Conservation (phyloP, 1,284 basidiomycete genomes). For the Pyrrhoderma noxium region DNA sequence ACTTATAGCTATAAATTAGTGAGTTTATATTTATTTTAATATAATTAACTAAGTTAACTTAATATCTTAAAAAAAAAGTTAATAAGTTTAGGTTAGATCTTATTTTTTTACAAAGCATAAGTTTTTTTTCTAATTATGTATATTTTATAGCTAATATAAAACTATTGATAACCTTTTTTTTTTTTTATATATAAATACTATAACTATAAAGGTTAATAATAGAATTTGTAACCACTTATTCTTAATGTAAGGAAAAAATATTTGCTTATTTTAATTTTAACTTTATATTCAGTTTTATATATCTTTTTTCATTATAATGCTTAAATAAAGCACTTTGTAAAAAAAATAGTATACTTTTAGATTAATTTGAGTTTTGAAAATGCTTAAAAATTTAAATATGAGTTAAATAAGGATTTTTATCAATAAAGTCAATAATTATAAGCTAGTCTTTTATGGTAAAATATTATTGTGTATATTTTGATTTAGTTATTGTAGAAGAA, state of each 20-base stretch:
- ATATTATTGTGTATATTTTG: neutral
- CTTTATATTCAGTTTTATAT: neutral
- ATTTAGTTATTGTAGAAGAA: neutral
- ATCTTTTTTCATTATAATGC: neutral
- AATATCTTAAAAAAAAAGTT: slow-evolving; percentile 24
- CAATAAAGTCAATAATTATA: neutral
- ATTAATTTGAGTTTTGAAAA: neutral
- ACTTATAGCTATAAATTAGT: slow-evolving; percentile 18
- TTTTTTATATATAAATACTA: slow-evolving; percentile 29
- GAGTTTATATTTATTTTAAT: neutral
- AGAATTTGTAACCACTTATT: slow-evolving; percentile 24
- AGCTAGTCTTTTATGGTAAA: neutral
- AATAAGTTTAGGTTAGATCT: slow-evolving; percentile 22
- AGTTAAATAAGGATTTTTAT: neutral
- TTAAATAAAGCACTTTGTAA: neutral
- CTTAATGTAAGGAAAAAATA: slow-evolving; percentile 23
- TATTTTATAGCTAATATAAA: slow-evolving; percentile 28
- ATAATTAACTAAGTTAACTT: neutral
- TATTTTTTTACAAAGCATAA: slow-evolving; percentile 26
- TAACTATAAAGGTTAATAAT: slow-evolving; percentile 28
- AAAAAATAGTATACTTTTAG: neutral
- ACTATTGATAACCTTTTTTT: slow-evolving; percentile 24
- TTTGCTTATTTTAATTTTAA: neutral
- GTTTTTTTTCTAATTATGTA: slow-evolving; percentile 24
- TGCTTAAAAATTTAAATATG: neutral